phyloP scores from a whole-genome alignment of 2,329 filamentous ascomycete genomes.

The Aspergillus sp. region DNA sequence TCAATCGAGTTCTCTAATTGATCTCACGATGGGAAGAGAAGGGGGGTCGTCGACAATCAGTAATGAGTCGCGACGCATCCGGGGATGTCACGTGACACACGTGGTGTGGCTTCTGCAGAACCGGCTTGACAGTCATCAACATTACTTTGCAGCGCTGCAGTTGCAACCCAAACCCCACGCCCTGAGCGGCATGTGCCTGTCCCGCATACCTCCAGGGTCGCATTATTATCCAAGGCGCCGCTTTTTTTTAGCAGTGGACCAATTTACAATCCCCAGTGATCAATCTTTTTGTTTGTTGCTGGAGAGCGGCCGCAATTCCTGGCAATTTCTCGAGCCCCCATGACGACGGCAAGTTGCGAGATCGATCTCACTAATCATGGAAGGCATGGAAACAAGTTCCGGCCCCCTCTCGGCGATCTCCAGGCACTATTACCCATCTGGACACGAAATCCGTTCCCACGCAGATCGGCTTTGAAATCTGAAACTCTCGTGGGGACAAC shows the following conservation, averaged over 20 bases:
- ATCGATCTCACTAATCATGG: no score
- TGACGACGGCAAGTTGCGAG: no score
- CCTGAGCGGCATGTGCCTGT: background rate
- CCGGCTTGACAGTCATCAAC: background rate
- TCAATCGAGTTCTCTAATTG: background rate
- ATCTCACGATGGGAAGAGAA: background rate
- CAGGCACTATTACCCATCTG: background rate
- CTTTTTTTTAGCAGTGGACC: background rate
- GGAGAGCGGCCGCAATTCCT: no score
- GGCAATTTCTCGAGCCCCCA: no score
- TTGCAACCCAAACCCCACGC: background rate
- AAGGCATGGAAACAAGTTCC: background rate
- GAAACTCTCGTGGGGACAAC: background rate
- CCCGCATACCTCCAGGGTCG: background rate
- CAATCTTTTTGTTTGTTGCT: no score
- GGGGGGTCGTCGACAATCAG: background rate
- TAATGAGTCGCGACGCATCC: background rate
- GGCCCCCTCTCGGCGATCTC: background rate
- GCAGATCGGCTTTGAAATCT: no score
- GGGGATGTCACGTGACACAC: background rate
- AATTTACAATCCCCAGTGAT: background rate
- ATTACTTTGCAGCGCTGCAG: background rate
- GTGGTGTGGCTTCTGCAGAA: background rate
- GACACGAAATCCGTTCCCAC: no score
- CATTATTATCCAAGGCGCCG: background rate